Conservation (phyloP, 805 yeast species). For the Kregervanrija fluxuum region DNA sequence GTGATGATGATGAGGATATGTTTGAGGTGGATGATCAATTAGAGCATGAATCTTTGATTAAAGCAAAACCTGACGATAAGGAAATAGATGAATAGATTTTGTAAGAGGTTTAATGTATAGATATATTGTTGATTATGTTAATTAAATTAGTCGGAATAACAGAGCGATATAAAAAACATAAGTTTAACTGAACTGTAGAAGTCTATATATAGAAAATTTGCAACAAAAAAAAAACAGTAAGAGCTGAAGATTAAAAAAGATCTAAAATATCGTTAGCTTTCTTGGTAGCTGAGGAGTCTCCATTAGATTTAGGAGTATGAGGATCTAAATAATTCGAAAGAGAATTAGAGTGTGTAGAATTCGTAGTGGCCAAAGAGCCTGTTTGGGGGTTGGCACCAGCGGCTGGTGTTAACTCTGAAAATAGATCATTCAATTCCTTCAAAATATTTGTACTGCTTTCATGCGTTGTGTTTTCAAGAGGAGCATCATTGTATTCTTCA, state of each 20-base stretch:
- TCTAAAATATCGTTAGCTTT: slow-evolving; percentile 2
- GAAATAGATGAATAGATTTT: slow-evolving; percentile 17
- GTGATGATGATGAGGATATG: slow-evolving; percentile 17
- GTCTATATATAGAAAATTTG: not conserved
- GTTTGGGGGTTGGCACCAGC: not conserved
- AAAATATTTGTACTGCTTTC: slow-evolving; percentile 37
- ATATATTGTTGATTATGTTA: too few relatives aligned
- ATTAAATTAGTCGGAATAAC: too few relatives aligned
- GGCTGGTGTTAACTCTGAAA: slow-evolving; percentile 25
- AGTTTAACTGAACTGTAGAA: slow-evolving; percentile 7
- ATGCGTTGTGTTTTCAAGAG: slow-evolving; percentile 15
- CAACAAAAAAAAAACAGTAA: not conserved
- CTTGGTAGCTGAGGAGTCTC: not conserved
- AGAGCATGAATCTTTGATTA: slow-evolving; percentile 19
- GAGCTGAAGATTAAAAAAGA: not conserved
- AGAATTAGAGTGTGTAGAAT: not conserved
- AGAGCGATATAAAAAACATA: not conserved
- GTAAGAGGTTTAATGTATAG: too few relatives aligned
- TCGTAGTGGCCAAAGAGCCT: not conserved
- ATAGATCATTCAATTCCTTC: slow-evolving; percentile 72
- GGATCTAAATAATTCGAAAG: not conserved
- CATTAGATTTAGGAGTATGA: not conserved
- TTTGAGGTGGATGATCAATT: slow-evolving; percentile 20
- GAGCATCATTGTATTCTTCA: slow-evolving; percentile 8
- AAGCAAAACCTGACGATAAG: slow-evolving; percentile 14